A percentile compares a stretch with the other conserved stretches of the same genome.
Conservation (phyloP, 345 rosid species). For the Microcos paniculata region DNA sequence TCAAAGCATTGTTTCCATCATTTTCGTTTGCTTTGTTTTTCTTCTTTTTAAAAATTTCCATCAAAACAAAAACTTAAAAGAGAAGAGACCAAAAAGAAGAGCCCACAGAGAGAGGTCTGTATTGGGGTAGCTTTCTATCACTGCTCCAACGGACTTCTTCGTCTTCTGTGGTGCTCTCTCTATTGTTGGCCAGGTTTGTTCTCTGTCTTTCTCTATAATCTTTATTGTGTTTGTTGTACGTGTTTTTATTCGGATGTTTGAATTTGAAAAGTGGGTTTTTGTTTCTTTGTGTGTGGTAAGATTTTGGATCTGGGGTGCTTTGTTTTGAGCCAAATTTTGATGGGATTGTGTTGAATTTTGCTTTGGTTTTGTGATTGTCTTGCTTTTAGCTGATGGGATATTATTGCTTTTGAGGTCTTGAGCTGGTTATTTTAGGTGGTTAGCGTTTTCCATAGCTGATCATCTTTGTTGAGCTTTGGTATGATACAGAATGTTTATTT, state of each 20-base stretch:
- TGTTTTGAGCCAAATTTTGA: conserved; percentile 6
- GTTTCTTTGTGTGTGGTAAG: not conserved
- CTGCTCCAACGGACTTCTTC: conserved; percentile 34
- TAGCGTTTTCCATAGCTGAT: conserved; percentile 3
- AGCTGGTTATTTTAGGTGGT: conserved; percentile 3
- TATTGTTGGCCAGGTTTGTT: conserved; percentile 10
- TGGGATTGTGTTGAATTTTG: conserved; percentile 19
- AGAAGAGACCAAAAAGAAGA: conserved; percentile 18
- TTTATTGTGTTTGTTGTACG: not conserved
- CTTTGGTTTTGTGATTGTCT: not conserved
- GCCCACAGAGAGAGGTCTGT: conserved; percentile 24
- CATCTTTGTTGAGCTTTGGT: not conserved
- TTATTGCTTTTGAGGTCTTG: not conserved
- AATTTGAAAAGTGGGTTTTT: conserved; percentile 14
- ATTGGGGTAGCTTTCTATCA: conserved; percentile 12
- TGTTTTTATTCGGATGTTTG: not conserved
- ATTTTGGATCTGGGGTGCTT: conserved; percentile 25
- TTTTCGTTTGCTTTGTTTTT: not conserved
- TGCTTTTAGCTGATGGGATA: not conserved
- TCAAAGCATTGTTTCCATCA: not conserved
- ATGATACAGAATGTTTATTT: not conserved
- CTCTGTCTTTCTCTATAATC: not conserved
- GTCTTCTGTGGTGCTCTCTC: conserved; percentile 20
- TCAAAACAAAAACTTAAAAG: not conserved
- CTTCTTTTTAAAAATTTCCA: not conserved